phyloP scores from a whole-genome alignment of 2,329 filamentous ascomycete genomes.

The Clonostachys rhizophaga region DNA sequence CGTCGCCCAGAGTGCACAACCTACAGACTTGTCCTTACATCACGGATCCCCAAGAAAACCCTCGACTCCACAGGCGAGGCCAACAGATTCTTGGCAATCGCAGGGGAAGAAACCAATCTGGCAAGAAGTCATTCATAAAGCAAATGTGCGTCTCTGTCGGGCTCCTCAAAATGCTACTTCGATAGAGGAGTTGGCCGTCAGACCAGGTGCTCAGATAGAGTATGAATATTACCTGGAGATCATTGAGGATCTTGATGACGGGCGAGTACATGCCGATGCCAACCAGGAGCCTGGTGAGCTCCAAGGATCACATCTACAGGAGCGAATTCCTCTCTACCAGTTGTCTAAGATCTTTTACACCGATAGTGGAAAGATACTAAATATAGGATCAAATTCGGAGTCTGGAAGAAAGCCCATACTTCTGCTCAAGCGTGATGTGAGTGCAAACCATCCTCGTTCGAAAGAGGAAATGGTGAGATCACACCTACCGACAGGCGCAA shows the following conservation, averaged over 20 bases:
- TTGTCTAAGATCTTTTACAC: slow-evolving; percentile 92
- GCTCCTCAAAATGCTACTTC: slow-evolving; percentile 36
- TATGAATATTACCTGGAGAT: slow-evolving; percentile 80
- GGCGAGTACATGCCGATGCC: slow-evolving; percentile 42
- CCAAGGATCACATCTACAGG: slow-evolving; percentile 44
- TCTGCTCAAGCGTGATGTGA: slow-evolving; percentile 20
- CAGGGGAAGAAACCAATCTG: slow-evolving; percentile 63
- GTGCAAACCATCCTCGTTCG: slow-evolving; percentile 2
- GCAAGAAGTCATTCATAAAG: slow-evolving; percentile 97
- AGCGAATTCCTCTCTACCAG: slow-evolving; percentile 47
- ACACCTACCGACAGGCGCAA: background rate
- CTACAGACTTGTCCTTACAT: background rate
- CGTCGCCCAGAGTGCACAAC: background rate
- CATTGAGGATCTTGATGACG: slow-evolving; percentile 71
- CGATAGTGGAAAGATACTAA: slow-evolving; percentile 83
- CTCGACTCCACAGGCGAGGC: background rate
- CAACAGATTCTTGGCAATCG: slow-evolving; percentile 14
- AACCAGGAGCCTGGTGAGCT: slow-evolving; percentile 21
- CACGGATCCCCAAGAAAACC: background rate
- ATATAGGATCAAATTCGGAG: slow-evolving; percentile 58
- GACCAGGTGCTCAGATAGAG: slow-evolving; percentile 8
- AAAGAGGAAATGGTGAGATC: background rate
- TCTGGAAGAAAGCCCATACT: slow-evolving; percentile 26
- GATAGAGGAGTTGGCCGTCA: background rate
- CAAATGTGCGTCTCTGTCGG: slow-evolving; percentile 73